Base-by-base conservation (phyloP, 352 stramenopile species). In the Phytophthora tentaculata region DNA sequence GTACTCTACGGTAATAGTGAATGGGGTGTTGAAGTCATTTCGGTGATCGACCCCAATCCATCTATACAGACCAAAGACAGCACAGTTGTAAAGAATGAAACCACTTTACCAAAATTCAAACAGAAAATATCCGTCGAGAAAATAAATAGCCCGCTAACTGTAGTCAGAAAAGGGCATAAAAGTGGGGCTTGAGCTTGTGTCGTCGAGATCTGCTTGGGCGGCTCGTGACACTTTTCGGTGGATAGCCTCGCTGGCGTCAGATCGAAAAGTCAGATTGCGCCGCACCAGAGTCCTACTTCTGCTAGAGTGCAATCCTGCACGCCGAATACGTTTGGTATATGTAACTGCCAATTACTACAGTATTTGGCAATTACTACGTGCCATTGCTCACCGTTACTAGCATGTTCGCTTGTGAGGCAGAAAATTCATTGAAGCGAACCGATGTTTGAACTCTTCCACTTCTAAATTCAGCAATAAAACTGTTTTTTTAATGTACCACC, bases 241-340 rank as follows among this genome's bases (percentile, higher is more conserved):
- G 66, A 73, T 69, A 73, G 66, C 59, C 59, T 64, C 59, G 41
- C 47, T 73, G 17, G 60, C 65, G 65, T 72, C 65, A 60, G 66
- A 32, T 73, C 59, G 59, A 64, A 69, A 56, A 28, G 52, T 57
- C 60, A 14, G 57, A 73, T 69, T 68, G 51, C 52, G 58, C 24
- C 49, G 39, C 48, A 23, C 7, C 37, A 14, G 6, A 24, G 58
- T 48, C 14, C 19, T 55, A 26, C n/a, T 51, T 23, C 10, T 23
- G 55, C 16, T 57, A 19, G 29, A 10, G 29, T 37, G 29, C 29
- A 37, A 37, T 37, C 9, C 29, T n/a, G 44, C 24, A 56, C 61
- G 57, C 53, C 52, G 61, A 69, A 63, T 52, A n/a, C n/a, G n/a
- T n/a, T n/a, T n/a, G n/a, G n/a, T n/a, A n/a, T n/a, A n/a, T n/a